A percentile compares a stretch with the other conserved stretches of the same genome.
Evolutionary conservation across 2,329 filamentous ascomycete species (phyloP).

Genomic region (Epichloe gansuensis): DNA sequence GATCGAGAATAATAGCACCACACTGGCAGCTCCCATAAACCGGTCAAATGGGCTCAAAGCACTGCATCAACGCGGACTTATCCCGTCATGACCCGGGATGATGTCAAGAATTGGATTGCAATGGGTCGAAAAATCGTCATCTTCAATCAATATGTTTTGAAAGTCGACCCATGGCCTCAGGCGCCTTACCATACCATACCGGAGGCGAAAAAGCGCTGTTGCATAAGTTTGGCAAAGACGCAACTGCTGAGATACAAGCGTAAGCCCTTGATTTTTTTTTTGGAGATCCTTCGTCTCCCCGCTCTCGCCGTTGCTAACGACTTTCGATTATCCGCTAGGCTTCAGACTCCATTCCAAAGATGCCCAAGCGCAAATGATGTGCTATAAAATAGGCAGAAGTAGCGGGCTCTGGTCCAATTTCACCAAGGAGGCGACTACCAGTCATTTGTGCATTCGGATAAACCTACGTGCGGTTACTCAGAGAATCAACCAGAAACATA

Average conservation of each 20-base stretch:
- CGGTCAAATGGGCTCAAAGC: neutral
- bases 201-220: slow-evolving; percentile 82
- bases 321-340: neutral
- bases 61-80: slow-evolving; percentile 10
- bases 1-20: neutral
- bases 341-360: slow-evolving; percentile 68
- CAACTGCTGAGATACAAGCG: slow-evolving; percentile 87
- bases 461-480: no score
- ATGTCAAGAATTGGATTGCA: slow-evolving; percentile 63
- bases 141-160: slow-evolving; percentile 67
- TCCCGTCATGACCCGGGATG: slow-evolving; percentile 25
- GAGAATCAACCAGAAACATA: no score
- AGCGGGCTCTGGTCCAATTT: no score
- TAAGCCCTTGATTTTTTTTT: slow-evolving; percentile 29
- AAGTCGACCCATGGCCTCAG: slow-evolving; percentile 64
- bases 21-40: neutral
- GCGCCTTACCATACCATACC: slow-evolving; percentile 61
- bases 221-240: slow-evolving; percentile 90
- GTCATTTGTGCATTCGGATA: no score
- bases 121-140: slow-evolving; percentile 71
- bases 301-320: neutral
- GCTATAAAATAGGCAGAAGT: no score
- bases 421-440: no score
- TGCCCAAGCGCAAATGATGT: slow-evolving; percentile 61
- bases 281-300: slow-evolving; percentile 11